These are phyloP conservation scores for Schizophyllum commune DNA, from an alignment of 1,284 basidiomycete genomes.

Conservation along the genomic window DNA sequence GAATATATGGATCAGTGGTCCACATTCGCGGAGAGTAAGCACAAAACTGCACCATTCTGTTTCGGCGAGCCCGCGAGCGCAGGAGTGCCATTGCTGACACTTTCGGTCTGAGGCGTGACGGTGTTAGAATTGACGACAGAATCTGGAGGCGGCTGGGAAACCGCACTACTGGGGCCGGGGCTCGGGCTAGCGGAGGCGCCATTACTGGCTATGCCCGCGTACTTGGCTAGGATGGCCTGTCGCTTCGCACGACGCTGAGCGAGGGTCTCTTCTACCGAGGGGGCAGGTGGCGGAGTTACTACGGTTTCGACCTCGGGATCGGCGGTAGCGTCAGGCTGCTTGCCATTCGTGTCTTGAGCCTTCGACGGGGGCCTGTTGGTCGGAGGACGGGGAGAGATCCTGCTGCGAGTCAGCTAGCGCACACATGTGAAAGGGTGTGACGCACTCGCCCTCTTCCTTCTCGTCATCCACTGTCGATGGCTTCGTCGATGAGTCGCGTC, in stretches of 20 bases:
- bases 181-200: conserved; percentile 37
- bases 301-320: conserved; percentile 53
- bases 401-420: conserved; percentile 19
- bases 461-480: conserved; percentile 39
- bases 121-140: conserved; percentile 53
- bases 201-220: conserved; percentile 42
- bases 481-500: conserved; percentile 6
- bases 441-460: conserved; percentile 76
- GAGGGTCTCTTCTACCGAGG: conserved; percentile 64
- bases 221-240: conserved; percentile 82
- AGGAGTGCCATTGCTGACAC: conserved; percentile 15
- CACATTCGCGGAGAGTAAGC: background rate
- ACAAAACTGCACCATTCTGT: conserved; percentile 19
- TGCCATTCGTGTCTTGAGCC: conserved; percentile 14
- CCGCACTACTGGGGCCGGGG: conserved; percentile 64
- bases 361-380: conserved; percentile 14
- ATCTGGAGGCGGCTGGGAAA: conserved; percentile 50
- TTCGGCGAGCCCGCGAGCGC: background rate
- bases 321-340: conserved; percentile 17
- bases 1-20: conserved; percentile 1
- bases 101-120: conserved; percentile 43
- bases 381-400: conserved; percentile 51
- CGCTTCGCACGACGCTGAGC: conserved; percentile 77
- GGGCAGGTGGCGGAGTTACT: conserved; percentile 37
- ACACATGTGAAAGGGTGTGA: conserved; percentile 16